Base-by-base conservation (phyloP, 495 filamentous ascomycete species). In the Polyplosphaeria fusca region DNA sequence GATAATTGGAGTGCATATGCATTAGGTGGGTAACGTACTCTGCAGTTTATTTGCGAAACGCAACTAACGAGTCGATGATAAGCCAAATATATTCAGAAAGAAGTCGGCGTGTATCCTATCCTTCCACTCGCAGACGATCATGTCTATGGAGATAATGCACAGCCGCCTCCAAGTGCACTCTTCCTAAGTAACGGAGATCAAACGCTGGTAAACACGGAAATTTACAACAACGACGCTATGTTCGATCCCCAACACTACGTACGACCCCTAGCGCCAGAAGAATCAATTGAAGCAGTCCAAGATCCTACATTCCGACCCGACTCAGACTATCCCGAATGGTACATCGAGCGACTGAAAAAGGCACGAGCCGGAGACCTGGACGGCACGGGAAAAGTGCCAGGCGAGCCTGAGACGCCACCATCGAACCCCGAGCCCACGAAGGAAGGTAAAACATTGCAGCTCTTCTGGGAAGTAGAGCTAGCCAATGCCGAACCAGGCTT, bases 271-370 rank as follows among this genome's bases (percentile, higher is more conserved):
- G 7, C 18, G 40, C 9, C 7, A 19, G 19, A 18, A 13, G 9
- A 7, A 7, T 7, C 9, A 5, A 7, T 7, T 19, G 12, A 43
- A 43, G 11, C 40, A 7, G 40, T 43, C 19, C 9, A 43, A 5
- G 40, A 20, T 13, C 5, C 18, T 18, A 43, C 40, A 11, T 43
- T 43, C 40, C 9, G 40, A 19, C 40, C 40, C 9, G 40, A 43
- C 40, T 43, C 40, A 43, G 40, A 43, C 40, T 43, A 43, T 20
- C 40, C 40, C 9, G 40, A 43, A 20, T 43, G 40, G 40, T 43
- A 43, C 19, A 43, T 43, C 18, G 19, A 43, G 40, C 9, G 9
- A 11, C 40, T 43, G 40, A 7, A 43, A 43, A 43, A 9, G 11
- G 40, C 40, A 43, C 40, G 40, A 18, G 19, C 7, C 40, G 40